Percentiles rank a stretch among this genome's conserved stretches.
Conservation (phyloP, 2,329 filamentous ascomycete species). For the Intubia oerlemansii region DNA sequence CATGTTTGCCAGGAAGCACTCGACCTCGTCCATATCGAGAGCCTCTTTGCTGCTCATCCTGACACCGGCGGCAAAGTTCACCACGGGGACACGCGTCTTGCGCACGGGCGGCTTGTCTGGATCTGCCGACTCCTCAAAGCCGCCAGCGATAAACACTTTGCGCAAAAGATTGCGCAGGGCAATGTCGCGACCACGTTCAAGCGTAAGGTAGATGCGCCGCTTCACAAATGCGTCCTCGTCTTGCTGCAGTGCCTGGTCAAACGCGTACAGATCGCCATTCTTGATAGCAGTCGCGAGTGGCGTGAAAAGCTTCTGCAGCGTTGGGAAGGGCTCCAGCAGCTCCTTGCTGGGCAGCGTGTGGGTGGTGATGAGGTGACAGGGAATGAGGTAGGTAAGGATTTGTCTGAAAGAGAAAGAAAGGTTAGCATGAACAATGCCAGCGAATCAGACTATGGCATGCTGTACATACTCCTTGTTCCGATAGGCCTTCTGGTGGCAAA, state of each 20-base stretch:
- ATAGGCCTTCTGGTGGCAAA: constrained; percentile 51
- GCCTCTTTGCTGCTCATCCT: constrained; percentile 46
- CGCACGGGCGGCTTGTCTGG: constrained; percentile 38
- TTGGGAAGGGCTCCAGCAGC: constrained; percentile 56
- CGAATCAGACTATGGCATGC: neutral
- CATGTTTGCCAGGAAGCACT: constrained; percentile 86
- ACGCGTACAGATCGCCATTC: constrained; percentile 59
- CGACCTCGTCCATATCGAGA: constrained; percentile 78
- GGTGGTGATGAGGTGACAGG: constrained; percentile 73
- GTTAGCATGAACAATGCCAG: too few relatives aligned
- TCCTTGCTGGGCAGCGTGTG: constrained; percentile 58
- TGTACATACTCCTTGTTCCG: constrained; percentile 57
- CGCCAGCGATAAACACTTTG: constrained; percentile 73
- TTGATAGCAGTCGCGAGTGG: constrained; percentile 65
- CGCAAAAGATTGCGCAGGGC: constrained; percentile 77
- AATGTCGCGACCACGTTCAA: constrained; percentile 82
- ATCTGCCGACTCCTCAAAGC: constrained; percentile 59
- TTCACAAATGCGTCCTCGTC: constrained; percentile 89
- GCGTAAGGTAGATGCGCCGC: constrained; percentile 78
- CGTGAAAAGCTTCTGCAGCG: constrained; percentile 55
- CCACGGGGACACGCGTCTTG: constrained; percentile 58
- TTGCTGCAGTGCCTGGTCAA: constrained; percentile 59
- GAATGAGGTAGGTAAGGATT: constrained; percentile 87
- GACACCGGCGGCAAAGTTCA: constrained; percentile 70
- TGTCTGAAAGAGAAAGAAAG: constrained; percentile 43